Percentiles rank a stretch among this genome's conserved stretches.
These are phyloP conservation scores for Funneliformis mosseae DNA, from an alignment of 192 early-diverging fungal species.

Conservation along the genomic window DNA sequence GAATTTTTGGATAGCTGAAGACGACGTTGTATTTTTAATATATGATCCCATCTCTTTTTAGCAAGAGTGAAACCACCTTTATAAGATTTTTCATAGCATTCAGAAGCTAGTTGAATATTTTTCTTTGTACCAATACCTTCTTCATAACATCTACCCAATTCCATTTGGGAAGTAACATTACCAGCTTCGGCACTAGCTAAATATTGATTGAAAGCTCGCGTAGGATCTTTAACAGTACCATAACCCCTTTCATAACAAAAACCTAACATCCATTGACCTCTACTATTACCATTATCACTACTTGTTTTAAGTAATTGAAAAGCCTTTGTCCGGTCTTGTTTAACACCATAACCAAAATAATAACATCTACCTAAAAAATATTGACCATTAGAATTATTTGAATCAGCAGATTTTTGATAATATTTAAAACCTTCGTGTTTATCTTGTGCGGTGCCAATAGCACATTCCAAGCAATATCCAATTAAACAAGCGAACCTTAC, in stretches of 20 bases:
- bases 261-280: constrained; percentile 7
- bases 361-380: constrained; percentile 14
- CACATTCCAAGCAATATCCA: not conserved
- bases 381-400: not conserved
- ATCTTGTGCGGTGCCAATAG: constrained; percentile 18
- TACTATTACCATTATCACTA: not conserved
- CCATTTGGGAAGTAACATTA: constrained; percentile 73
- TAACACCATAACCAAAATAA: not conserved
- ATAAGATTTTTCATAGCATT: constrained; percentile 59
- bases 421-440: not conserved
- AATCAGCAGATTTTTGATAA: constrained; percentile 11
- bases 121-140: constrained; percentile 67
- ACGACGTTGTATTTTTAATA: not conserved
- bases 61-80: constrained; percentile 51
- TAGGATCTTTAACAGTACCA: not conserved
- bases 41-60: constrained; percentile 29
- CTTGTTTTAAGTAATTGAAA: constrained; percentile 4
- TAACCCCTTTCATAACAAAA: constrained; percentile 7
- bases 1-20: not conserved
- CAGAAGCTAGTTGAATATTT: constrained; percentile 51
- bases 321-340: not conserved
- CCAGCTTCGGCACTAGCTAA: constrained; percentile 51
- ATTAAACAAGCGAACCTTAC: not conserved
- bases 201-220: not conserved
- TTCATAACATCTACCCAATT: constrained; percentile 68